Base-by-base conservation (phyloP, 208 protist genomes). In the Leishmania guyanensis region DNA sequence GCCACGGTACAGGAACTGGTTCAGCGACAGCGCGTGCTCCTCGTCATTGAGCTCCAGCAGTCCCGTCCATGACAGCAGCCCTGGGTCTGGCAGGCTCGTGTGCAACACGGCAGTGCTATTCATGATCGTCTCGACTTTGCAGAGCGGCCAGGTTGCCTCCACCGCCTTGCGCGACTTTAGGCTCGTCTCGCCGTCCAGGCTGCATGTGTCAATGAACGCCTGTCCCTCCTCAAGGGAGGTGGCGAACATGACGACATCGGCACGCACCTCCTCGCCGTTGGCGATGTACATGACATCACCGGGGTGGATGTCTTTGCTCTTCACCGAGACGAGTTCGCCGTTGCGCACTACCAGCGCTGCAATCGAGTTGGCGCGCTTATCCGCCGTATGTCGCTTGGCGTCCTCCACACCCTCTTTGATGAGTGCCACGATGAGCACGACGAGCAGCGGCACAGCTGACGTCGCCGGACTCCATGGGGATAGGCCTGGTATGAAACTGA, bases 381-480 rank as follows among this genome's bases (percentile, higher is more conserved):
- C 97, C 0, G 94, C 90, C 70, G 84, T 68, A 60, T 98, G 92
- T 22, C 96, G 88, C 77, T 83, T 80, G 76, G 90, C 89, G 83
- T 99, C 98, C 87, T 99, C 97, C 17, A 97, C 81, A 3, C 89
- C 95, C 73, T 99, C 97, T 73, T 98, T 98, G 53, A 96, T 89
- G 26, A 96, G 81, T 16, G 97, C 93, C 22, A 99, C 93, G 5
- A 77, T 82, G 16, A 99, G 65, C 68, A 99, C 96, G 66, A 99
- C 94, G 10, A 97, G 81, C 16, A 99, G 89, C 22, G 98, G 98
- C 1, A 91, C 71, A 46, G 98, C 89, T 9, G 97, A 87, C 1
- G 97, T 99, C 54, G 91, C 87, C 26, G 99, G 98, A 75, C 76
- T 94, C 2, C 99, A 79, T 5, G 98, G 98, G 5, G 95, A 93